phyloP scores from a whole-genome alignment of 2,329 filamentous ascomycete species.

The Stemphylium beticola region DNA sequence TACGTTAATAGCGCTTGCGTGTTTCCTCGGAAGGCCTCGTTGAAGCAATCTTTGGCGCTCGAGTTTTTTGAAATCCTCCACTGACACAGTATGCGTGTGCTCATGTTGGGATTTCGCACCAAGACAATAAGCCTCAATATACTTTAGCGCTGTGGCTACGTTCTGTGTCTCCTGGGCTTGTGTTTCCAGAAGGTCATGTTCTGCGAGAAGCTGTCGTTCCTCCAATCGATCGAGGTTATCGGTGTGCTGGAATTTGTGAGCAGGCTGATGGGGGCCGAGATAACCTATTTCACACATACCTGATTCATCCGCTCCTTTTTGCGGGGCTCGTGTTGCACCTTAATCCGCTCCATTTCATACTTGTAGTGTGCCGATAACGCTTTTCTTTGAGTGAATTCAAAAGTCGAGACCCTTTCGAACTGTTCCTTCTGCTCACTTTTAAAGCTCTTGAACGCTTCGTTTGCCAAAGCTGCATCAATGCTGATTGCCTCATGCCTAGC shows the following conservation, averaged over 20 bases:
- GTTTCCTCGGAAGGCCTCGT: constrained; percentile 50
- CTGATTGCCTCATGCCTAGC: constrained; percentile 24
- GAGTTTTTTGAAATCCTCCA: constrained; percentile 53
- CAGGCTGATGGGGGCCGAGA: constrained; percentile 11
- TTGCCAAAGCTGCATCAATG: constrained; percentile 29
- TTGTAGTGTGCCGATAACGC: constrained; percentile 36
- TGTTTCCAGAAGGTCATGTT: constrained; percentile 50
- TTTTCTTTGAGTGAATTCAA: constrained; percentile 43
- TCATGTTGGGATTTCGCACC: constrained; percentile 39
- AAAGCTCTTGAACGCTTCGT: constrained; percentile 37
- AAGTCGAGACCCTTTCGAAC: constrained; percentile 36
- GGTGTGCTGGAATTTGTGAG: constrained; percentile 43
- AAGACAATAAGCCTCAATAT: constrained; percentile 57
- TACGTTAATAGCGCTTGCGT: constrained; percentile 56
- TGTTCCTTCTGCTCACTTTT: constrained; percentile 39
- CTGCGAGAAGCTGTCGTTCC: constrained; percentile 52
- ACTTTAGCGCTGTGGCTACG: constrained; percentile 53
- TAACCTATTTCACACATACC: constrained; percentile 24
- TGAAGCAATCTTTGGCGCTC: constrained; percentile 49
- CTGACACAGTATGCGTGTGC: constrained; percentile 48
- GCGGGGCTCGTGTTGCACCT: constrained; percentile 26
- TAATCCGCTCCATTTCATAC: constrained; percentile 28
- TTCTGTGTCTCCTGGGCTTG: constrained; percentile 53
- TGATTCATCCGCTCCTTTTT: constrained; percentile 35
- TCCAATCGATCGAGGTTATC: constrained; percentile 51